Evolutionary conservation across 768 basidiomycete species (phyloP).

Genomic region (Hysterangium stoloniferum): DNA sequence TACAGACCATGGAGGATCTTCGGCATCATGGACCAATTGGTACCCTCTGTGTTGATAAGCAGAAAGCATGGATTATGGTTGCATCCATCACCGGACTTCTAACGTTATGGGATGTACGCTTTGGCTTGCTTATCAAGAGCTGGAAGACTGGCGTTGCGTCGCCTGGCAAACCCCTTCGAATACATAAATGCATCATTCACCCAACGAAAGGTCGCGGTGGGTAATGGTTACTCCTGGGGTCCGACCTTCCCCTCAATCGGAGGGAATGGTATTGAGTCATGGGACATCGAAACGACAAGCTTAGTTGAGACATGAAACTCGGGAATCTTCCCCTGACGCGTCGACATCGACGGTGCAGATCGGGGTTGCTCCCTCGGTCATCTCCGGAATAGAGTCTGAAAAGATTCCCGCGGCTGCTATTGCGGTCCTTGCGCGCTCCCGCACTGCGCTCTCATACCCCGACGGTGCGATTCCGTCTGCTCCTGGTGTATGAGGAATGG

Average conservation of each 20-base stretch:
- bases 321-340: conserved; percentile 12
- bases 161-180: conserved; percentile 44
- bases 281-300: conserved; percentile 80
- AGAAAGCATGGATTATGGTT: conserved; percentile 80
- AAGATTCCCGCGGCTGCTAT: conserved; percentile 65
- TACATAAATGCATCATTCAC: conserved; percentile 74
- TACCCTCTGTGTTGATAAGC: conserved; percentile 74
- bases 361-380: not conserved
- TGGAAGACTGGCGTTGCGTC: conserved; percentile 65
- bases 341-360: conserved; percentile 28
- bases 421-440: conserved; percentile 68
- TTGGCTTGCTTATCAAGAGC: conserved; percentile 79
- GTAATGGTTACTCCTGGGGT: conserved; percentile 71
- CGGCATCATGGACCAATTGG: conserved; percentile 83
- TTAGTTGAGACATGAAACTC: conserved; percentile 67
- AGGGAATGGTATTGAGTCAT: conserved; percentile 64
- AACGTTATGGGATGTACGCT: conserved; percentile 92
- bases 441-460: conserved; percentile 27
- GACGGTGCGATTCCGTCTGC: conserved; percentile 20
- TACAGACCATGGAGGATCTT: conserved; percentile 77
- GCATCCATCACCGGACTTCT: conserved; percentile 82
- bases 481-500: conserved; percentile 60
- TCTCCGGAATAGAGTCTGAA: conserved; percentile 46
- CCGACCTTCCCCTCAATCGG: conserved; percentile 20
- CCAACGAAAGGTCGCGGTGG: conserved; percentile 90